A percentile compares a stretch with the other conserved stretches of the same genome.
Evolutionary conservation across 768 basidiomycete species (phyloP).

Genomic region (Suillus subaureus): DNA sequence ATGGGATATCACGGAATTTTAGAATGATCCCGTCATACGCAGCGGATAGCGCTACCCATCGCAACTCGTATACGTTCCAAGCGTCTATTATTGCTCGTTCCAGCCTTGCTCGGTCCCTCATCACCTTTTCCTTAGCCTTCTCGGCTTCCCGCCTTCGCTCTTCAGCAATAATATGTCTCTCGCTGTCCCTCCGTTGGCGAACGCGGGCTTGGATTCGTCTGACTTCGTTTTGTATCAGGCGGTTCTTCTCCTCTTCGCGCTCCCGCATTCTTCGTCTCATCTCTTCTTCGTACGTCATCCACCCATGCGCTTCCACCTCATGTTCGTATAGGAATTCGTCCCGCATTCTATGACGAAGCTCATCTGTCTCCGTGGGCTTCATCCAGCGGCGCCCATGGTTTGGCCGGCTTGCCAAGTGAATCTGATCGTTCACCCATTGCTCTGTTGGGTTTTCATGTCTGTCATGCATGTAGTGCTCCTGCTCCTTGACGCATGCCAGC

Average conservation of each 20-base stretch:
- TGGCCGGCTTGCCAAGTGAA: slow-evolving; percentile 37
- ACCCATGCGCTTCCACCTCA: slow-evolving; percentile 51
- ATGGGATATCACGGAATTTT: slow-evolving; percentile 66
- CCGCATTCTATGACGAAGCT: slow-evolving; percentile 44
- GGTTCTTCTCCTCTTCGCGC: slow-evolving; percentile 43
- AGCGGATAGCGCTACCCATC: slow-evolving; percentile 56
- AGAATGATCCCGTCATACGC: slow-evolving; percentile 45
- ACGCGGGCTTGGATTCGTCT: slow-evolving; percentile 55
- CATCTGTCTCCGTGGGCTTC: slow-evolving; percentile 30
- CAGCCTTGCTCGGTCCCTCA: slow-evolving; percentile 41
- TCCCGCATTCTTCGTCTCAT: slow-evolving; percentile 46
- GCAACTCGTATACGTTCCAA: slow-evolving; percentile 65
- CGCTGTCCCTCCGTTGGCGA: slow-evolving; percentile 50
- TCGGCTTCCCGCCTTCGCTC: slow-evolving; percentile 42
- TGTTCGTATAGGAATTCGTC: slow-evolving; percentile 56
- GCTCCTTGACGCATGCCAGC: slow-evolving; percentile 50
- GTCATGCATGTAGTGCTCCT: slow-evolving; percentile 47
- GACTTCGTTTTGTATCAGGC: slow-evolving; percentile 56
- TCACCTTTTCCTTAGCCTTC: slow-evolving; percentile 44
- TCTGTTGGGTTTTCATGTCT: slow-evolving; percentile 55
- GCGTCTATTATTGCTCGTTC: slow-evolving; percentile 53
- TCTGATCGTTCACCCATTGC: slow-evolving; percentile 65
- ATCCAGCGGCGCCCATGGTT: slow-evolving; percentile 25
- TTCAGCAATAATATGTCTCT: slow-evolving; percentile 48
- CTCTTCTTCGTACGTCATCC: slow-evolving; percentile 55